Evolutionary conservation across 768 basidiomycete genomes (phyloP).

Genomic region (Coprinellus aureogranulatus): DNA sequence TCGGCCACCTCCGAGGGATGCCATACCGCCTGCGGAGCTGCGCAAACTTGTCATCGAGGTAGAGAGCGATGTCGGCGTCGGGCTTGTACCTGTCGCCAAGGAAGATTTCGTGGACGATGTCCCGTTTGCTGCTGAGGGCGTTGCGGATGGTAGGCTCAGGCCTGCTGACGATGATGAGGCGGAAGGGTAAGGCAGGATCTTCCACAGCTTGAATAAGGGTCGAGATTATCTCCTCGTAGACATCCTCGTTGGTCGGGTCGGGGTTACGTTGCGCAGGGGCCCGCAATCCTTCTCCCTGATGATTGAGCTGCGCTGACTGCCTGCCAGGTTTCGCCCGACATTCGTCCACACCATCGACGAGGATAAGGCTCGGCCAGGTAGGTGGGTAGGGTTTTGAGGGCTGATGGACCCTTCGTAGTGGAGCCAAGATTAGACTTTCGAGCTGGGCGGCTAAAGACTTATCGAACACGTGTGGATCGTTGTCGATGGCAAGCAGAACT

Average conservation of each 20-base stretch:
- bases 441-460: background rate
- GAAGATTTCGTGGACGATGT: background rate
- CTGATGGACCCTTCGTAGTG: background rate
- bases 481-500: background rate
- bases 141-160: constrained; percentile 2
- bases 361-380: background rate
- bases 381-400: background rate
- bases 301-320: no score
- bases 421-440: background rate
- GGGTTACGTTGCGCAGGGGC: no score
- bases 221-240: background rate
- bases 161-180: constrained; percentile 5
- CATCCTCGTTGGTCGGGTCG: background rate
- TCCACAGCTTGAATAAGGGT: background rate
- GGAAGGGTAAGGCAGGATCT: background rate
- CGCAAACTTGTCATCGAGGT: background rate
- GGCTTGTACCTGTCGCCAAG: constrained; percentile 2
- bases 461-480: background rate
- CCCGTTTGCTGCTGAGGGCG: background rate
- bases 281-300: background rate
- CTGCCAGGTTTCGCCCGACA: background rate
- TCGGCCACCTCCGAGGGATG: constrained; percentile 5
- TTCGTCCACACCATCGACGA: constrained; percentile 13
- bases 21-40: background rate
- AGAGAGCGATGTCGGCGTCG: background rate